A percentile compares a stretch with the other conserved stretches of the same genome.
These are phyloP conservation scores for Jatropha podagrica DNA, from an alignment of 441 rosid species.

Conservation along the genomic window DNA sequence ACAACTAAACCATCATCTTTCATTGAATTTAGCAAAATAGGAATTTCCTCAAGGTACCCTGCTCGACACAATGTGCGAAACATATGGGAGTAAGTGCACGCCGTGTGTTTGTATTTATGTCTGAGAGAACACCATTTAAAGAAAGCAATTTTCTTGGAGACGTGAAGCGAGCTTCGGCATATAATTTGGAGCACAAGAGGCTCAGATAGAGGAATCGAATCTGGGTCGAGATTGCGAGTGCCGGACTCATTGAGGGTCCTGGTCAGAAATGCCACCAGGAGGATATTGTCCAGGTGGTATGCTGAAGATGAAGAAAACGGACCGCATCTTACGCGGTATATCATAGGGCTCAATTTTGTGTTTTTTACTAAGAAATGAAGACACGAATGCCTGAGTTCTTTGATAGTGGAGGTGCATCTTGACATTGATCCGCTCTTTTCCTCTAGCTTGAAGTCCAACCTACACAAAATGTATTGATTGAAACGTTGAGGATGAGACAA, in stretches of 20 bases:
- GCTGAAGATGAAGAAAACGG: slow-evolving; percentile 18
- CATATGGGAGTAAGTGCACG: slow-evolving; percentile 61
- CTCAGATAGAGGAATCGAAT: slow-evolving; percentile 54
- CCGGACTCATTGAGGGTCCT: slow-evolving; percentile 64
- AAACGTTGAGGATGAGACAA: not conserved
- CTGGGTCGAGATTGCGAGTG: slow-evolving; percentile 55
- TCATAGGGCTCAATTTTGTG: not conserved
- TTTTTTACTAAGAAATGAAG: not conserved
- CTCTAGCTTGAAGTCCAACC: not conserved
- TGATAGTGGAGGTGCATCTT: slow-evolving; percentile 18
- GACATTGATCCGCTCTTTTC: slow-evolving; percentile 20
- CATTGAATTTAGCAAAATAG: slow-evolving; percentile 51
- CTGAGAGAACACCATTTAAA: slow-evolving; percentile 68
- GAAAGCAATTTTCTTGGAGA: slow-evolving; percentile 59
- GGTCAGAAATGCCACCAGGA: slow-evolving; percentile 59
- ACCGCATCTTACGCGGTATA: slow-evolving; percentile 5
- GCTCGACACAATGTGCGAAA: slow-evolving; percentile 55
- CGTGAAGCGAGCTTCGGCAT: slow-evolving; percentile 49
- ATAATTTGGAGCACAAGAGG: slow-evolving; percentile 64
- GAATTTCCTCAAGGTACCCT: slow-evolving; percentile 58
- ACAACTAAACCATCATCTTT: slow-evolving; percentile 58
- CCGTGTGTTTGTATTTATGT: slow-evolving; percentile 57
- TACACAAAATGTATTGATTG: not conserved
- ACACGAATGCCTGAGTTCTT: not conserved
- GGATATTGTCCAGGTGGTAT: slow-evolving; percentile 43